These are phyloP conservation scores for Beta corolliflora DNA, from an alignment of 179 eudicot species.

Conservation along the genomic window DNA sequence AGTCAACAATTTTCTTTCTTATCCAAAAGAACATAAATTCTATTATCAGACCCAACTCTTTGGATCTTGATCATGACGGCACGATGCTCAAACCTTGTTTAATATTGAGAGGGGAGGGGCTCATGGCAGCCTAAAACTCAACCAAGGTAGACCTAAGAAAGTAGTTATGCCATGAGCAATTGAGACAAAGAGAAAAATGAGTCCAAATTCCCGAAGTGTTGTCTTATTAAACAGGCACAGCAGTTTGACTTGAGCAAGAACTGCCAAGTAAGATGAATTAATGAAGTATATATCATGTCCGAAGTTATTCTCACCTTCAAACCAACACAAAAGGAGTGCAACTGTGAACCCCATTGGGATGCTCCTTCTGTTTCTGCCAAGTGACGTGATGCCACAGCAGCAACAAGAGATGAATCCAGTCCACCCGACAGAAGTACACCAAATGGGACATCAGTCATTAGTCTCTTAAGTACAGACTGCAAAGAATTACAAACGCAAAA, in stretches of 20 bases:
- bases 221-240: background rate
- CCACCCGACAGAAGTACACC: conserved; percentile 98
- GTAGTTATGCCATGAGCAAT: background rate
- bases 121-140: background rate
- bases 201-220: background rate
- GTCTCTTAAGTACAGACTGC: conserved; percentile 87
- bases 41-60: conserved; percentile 1
- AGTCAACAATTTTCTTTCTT: background rate
- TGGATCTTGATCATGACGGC: background rate
- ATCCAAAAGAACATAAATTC: background rate
- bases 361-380: conserved; percentile 73
- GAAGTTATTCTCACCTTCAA: conserved; percentile 54
- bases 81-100: background rate
- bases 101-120: background rate
- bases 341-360: conserved; percentile 89
- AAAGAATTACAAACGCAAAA: background rate
- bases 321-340: conserved; percentile 94
- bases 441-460: conserved; percentile 99
- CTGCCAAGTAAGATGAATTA: background rate
- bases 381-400: conserved; percentile 91
- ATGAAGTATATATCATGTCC: background rate
- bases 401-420: conserved; percentile 95
- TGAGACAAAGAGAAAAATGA: background rate
- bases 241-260: conserved; percentile 3
- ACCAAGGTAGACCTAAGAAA: background rate